Conservation (phyloP, 768 basidiomycete genomes). For the Tylopilus sp. region DNA sequence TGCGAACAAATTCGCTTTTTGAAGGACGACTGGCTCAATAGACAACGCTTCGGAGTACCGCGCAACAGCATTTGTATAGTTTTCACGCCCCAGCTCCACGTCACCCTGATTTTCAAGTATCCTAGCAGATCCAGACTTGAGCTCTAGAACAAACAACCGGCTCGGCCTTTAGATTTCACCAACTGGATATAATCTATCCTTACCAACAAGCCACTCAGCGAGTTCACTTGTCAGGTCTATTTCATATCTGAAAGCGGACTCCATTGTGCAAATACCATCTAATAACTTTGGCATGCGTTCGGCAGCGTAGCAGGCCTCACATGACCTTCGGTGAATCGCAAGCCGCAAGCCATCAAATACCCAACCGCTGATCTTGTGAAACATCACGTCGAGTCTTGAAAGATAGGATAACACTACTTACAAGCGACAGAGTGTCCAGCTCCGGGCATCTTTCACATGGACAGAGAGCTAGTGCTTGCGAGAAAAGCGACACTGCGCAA, state of each 20-base stretch:
- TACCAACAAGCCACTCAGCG: conserved; percentile 10
- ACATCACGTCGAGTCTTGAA: not conserved
- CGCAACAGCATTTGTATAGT: conserved; percentile 3
- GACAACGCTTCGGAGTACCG: conserved; percentile 14
- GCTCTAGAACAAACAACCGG: not conserved
- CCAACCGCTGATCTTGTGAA: conserved; percentile 16
- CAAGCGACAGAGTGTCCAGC: conserved; percentile 14
- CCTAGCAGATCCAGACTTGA: conserved; percentile 6
- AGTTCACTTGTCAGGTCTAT: conserved; percentile 3
- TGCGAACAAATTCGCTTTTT: not conserved
- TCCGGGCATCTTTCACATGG: conserved; percentile 6
- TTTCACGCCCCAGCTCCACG: not conserved
- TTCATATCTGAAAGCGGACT: conserved; percentile 7
- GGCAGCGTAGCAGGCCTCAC: conserved; percentile 5
- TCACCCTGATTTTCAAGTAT: conserved; percentile 11
- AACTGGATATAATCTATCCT: not conserved
- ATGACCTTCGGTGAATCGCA: conserved; percentile 4
- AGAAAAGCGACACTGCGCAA: not conserved
- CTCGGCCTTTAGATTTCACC: not conserved
- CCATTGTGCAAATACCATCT: conserved; percentile 2
- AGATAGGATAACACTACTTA: not conserved
- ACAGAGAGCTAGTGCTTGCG: conserved; percentile 10
- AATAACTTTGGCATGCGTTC: not conserved
- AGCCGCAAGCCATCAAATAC: conserved; percentile 11
- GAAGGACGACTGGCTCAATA: not conserved